Conservation (phyloP, 1,284 basidiomycete genomes). For the Xanthoconium separans region DNA sequence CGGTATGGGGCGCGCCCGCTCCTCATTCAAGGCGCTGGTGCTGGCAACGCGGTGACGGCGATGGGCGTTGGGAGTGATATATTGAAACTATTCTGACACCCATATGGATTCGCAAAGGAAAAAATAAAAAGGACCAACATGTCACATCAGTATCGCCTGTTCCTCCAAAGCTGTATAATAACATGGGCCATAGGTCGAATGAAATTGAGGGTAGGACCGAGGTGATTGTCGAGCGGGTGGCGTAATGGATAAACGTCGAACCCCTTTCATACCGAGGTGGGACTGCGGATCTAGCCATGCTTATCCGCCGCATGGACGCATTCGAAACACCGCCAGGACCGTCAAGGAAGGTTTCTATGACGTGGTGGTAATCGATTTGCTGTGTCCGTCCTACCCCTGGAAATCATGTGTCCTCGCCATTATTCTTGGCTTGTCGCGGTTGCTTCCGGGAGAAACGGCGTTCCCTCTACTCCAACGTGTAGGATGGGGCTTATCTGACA, state of each 20-base stretch:
- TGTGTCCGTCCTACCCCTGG: background rate
- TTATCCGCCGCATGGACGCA: constrained; percentile 2
- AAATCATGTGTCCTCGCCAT: constrained; percentile 7
- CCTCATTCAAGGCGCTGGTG: constrained; percentile 93
- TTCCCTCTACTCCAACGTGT: background rate
- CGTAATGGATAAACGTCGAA: constrained; percentile 3
- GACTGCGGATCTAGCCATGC: background rate
- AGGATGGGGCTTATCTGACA: constrained; percentile 7
- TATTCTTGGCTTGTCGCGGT: background rate
- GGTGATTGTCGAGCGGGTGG: constrained; percentile 8
- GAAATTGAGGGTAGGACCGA: constrained; percentile 1
- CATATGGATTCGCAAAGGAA: constrained; percentile 1
- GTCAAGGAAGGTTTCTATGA: background rate
- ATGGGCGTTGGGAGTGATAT: constrained; percentile 94
- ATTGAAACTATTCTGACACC: constrained; percentile 51
- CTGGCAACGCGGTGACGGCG: constrained; percentile 95
- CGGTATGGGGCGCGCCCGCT: constrained; percentile 84
- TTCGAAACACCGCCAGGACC: background rate
- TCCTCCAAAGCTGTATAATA: constrained; percentile 11
- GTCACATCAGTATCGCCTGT: too few relatives aligned
- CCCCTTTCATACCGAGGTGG: background rate
- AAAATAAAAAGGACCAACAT: background rate
- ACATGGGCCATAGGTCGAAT: constrained; percentile 2
- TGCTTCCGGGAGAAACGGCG: constrained; percentile 4
- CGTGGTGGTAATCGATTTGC: constrained; percentile 1